Percentiles rank a stretch among this genome's conserved stretches.
These are phyloP conservation scores for Neonectria neomacrospora DNA, from an alignment of 2,329 filamentous ascomycete genomes.

Conservation along the genomic window DNA sequence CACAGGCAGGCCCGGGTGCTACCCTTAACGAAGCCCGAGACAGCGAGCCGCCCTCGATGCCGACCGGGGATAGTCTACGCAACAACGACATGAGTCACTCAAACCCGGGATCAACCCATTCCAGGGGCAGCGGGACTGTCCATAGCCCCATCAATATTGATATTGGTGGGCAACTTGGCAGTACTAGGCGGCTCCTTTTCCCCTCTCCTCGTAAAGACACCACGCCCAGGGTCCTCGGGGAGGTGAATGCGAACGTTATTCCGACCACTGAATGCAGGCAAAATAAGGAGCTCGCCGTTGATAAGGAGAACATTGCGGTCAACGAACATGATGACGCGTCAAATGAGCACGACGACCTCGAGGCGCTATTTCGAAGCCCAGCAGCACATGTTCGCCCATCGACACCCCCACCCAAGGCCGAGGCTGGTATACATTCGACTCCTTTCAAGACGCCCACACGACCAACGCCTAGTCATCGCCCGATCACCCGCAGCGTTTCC, in stretches of 20 bases:
- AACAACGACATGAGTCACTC: constrained; percentile 38
- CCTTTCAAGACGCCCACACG: constrained; percentile 72
- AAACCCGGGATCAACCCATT: constrained; percentile 60
- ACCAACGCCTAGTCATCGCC: constrained; percentile 70
- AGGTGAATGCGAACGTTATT: constrained; percentile 65
- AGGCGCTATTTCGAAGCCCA: constrained; percentile 74
- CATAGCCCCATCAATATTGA: constrained; percentile 67
- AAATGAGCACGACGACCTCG: constrained; percentile 63
- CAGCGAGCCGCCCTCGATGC: constrained; percentile 17
- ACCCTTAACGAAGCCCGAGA: constrained; percentile 10
- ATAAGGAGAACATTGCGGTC: constrained; percentile 62
- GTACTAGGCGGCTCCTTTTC: constrained; percentile 78
- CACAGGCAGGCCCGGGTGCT: constrained; percentile 31
- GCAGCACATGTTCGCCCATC: constrained; percentile 57
- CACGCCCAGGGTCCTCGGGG: constrained; percentile 69
- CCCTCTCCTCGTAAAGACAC: constrained; percentile 78
- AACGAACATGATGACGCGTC: constrained; percentile 48
- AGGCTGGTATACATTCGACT: constrained; percentile 51
- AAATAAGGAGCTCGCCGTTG: constrained; percentile 48
- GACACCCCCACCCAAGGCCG: constrained; percentile 63
- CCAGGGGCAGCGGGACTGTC: constrained; percentile 65
- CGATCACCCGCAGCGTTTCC: constrained; percentile 69
- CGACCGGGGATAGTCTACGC: constrained; percentile 14
- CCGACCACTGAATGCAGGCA: constrained; percentile 54
- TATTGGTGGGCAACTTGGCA: constrained; percentile 60